phyloP scores from a whole-genome alignment of 176 grass and related monocot species.

The Bolboschoenus planiculmis region DNA sequence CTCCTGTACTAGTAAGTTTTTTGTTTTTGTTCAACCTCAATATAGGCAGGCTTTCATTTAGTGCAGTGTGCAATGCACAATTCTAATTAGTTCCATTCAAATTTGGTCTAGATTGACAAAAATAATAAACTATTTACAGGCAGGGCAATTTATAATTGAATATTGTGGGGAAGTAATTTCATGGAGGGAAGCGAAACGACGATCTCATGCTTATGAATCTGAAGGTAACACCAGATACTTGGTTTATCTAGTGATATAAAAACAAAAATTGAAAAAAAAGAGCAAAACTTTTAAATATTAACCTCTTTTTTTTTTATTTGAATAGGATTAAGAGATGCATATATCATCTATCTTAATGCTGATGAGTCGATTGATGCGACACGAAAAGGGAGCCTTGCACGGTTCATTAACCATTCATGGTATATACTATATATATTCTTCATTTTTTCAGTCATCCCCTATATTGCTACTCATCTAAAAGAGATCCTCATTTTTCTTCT shows the following conservation, averaged over 20 bases:
- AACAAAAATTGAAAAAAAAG: background rate
- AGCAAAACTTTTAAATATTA: background rate
- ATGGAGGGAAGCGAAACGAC: slow-evolving; percentile 70
- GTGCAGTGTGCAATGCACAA: background rate
- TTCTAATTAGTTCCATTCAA: background rate
- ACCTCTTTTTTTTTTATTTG: slow-evolving; percentile 16
- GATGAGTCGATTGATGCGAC: slow-evolving; percentile 98
- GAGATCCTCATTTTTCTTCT: background rate
- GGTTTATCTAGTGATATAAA: background rate
- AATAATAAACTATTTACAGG: slow-evolving; percentile 36
- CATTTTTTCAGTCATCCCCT: background rate
- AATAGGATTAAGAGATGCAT: slow-evolving; percentile 76
- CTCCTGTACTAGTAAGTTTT: background rate
- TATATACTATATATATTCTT: slow-evolving; percentile 35
- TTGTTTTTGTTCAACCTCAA: background rate
- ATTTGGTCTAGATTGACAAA: background rate
- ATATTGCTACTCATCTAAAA: background rate
- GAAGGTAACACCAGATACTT: slow-evolving; percentile 37
- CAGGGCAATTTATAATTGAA: slow-evolving; percentile 93
- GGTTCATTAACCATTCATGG: slow-evolving; percentile 98
- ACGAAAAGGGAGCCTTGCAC: slow-evolving; percentile 87
- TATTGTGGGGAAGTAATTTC: slow-evolving; percentile 99
- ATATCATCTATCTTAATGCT: slow-evolving; percentile 92
- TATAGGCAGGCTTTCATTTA: background rate
- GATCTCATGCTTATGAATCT: slow-evolving; percentile 83